These are phyloP conservation scores for Pythium brassicae DNA, from an alignment of 352 stramenopile species.

Conservation along the genomic window DNA sequence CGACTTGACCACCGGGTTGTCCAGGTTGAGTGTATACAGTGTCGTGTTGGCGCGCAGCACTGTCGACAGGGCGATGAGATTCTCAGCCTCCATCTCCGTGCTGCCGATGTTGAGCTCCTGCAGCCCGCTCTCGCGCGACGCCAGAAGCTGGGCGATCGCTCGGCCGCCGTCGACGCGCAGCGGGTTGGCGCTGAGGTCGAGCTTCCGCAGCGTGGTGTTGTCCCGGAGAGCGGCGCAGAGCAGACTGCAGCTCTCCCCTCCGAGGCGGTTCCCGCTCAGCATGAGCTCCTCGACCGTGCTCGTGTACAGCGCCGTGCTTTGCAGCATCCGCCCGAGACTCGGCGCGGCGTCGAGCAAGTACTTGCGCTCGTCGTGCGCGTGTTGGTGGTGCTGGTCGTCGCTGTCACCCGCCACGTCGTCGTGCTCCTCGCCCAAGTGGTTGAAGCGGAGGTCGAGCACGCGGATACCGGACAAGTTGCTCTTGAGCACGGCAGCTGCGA, in stretches of 20 bases:
- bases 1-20: conserved; percentile 50
- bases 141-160: conserved; percentile 45
- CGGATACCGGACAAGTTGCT: conserved; percentile 36
- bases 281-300: conserved; percentile 52
- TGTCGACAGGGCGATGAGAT: conserved; percentile 59
- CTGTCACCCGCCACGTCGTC: conserved; percentile 19
- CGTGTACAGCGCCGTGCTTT: conserved; percentile 39
- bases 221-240: conserved; percentile 44
- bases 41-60: conserved; percentile 38
- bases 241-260: conserved; percentile 50
- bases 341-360: conserved; percentile 43
- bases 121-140: conserved; percentile 23
- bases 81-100: conserved; percentile 54
- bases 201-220: conserved; percentile 27
- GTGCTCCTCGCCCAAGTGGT: conserved; percentile 39
- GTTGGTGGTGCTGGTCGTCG: conserved; percentile 6
- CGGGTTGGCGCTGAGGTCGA: conserved; percentile 54
- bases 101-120: conserved; percentile 50
- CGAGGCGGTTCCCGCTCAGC: conserved; percentile 53
- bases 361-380: conserved; percentile 27
- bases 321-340: conserved; percentile 40
- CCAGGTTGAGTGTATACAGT: conserved; percentile 43
- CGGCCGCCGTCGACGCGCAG: conserved; percentile 42
- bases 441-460: conserved; percentile 46
- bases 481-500: conserved; percentile 44